phyloP scores from a whole-genome alignment of 2,329 filamentous ascomycete genomes.

The Zopfia rhizophila region DNA sequence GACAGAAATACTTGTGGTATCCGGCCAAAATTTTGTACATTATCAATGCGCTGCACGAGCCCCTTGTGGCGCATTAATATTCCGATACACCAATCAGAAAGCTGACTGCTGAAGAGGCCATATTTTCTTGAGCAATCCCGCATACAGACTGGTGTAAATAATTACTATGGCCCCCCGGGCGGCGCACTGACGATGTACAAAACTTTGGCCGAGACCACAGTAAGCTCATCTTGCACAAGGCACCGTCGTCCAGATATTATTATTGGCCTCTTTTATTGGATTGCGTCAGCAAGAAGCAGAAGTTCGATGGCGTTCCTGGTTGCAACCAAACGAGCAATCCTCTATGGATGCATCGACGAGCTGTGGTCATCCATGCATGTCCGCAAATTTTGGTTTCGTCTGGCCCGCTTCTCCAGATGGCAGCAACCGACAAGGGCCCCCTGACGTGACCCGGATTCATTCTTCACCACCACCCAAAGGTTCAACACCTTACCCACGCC shows the following conservation, averaged over 20 bases:
- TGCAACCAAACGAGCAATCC: conserved; percentile 33
- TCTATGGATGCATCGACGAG: conserved; percentile 19
- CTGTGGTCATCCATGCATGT: conserved; percentile 35
- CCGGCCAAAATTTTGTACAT: no score
- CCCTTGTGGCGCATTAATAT: no score
- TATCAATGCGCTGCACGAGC: no score
- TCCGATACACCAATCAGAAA: no score
- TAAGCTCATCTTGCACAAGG: conserved; percentile 9
- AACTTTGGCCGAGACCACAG: no score
- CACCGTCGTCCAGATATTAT: conserved; percentile 6
- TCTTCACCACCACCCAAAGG: conserved; percentile 33
- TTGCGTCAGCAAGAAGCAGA: conserved; percentile 36
- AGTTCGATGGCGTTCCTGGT: conserved; percentile 23
- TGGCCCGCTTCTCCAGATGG: conserved; percentile 22
- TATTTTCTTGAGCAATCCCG: no score
- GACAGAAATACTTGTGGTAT: no score
- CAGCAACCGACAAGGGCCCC: conserved; percentile 42
- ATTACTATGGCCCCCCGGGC: no score
- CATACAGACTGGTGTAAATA: no score
- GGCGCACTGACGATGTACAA: no score
- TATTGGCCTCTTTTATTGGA: conserved; percentile 22
- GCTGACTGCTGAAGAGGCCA: no score
- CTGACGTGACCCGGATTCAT: conserved; percentile 45
- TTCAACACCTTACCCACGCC: conserved; percentile 36
- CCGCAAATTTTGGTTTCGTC: conserved; percentile 32